These are phyloP conservation scores for Vitis vinifera DNA, from an alignment of 164 flowering plant species.

Conservation along the genomic window DNA sequence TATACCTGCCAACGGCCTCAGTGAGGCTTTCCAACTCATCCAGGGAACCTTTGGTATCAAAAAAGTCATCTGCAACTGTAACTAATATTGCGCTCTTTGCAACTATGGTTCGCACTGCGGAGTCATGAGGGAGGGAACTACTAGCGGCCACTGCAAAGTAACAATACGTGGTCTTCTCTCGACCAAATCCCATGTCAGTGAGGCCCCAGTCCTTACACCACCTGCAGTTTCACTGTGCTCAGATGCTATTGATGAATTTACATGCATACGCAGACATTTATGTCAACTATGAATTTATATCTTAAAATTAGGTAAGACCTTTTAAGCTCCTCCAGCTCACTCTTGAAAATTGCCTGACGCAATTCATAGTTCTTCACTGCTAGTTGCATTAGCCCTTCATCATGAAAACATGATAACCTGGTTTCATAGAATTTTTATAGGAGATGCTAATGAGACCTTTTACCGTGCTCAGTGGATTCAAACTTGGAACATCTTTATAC, in stretches of 20 bases:
- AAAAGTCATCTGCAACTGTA: conserved; percentile 36
- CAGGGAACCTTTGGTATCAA: not conserved
- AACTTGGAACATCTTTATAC: too few relatives aligned
- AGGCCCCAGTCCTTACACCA: conserved; percentile 7
- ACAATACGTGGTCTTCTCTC: not conserved
- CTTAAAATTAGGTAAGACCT: conserved; percentile 4
- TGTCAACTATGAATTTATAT: too few relatives aligned
- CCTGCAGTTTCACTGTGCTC: too few relatives aligned
- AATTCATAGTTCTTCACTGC: conserved; percentile 19
- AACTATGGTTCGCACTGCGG: conserved; percentile 5
- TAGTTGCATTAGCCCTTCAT: conserved; percentile 21
- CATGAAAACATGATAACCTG: conserved; percentile 19
- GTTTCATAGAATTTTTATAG: not conserved
- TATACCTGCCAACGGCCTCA: conserved; percentile 14
- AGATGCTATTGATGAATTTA: too few relatives aligned
- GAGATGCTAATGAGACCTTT: too few relatives aligned
- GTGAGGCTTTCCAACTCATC: conserved; percentile 22
- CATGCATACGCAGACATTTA: too few relatives aligned
- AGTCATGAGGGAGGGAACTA: conserved; percentile 11
- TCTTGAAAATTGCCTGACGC: conserved; percentile 16
- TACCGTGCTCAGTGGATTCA: too few relatives aligned
- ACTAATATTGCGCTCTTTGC: conserved; percentile 25
- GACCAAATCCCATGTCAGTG: conserved; percentile 22
- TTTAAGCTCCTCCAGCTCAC: conserved; percentile 26
- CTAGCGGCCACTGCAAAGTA: conserved; percentile 4